A percentile compares a stretch with the other conserved stretches of the same genome.
These are phyloP conservation scores for Euphorbia pulcherrima DNA, from an alignment of 345 rosid species.

Conservation along the genomic window DNA sequence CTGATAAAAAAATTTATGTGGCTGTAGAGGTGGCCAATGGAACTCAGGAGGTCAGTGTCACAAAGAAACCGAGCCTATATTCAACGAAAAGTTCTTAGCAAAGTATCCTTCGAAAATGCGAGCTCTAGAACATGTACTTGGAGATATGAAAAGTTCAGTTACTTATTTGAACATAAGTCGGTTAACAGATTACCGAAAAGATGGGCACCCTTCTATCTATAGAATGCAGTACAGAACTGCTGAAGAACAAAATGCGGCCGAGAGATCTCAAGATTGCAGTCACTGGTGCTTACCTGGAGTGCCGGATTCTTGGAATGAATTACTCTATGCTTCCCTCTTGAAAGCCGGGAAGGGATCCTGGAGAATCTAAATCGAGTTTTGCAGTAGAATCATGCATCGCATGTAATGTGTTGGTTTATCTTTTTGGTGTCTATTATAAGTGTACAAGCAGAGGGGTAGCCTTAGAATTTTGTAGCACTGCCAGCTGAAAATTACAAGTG, in stretches of 20 bases:
- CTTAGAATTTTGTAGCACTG: not conserved
- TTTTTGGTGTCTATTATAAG: not conserved
- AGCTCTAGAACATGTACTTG: conserved; percentile 53
- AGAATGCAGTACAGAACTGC: conserved; percentile 48
- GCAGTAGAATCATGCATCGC: not conserved
- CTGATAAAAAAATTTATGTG: conserved; percentile 15
- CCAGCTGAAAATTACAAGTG: not conserved
- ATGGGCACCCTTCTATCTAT: conserved; percentile 78
- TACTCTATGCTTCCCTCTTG: conserved; percentile 65
- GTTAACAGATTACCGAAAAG: conserved; percentile 77
- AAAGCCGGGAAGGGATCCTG: conserved; percentile 44
- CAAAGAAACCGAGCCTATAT: conserved; percentile 71
- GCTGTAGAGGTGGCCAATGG: conserved; percentile 79
- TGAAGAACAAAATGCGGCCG: conserved; percentile 46
- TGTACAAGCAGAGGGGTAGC: not conserved
- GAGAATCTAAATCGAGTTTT: conserved; percentile 17
- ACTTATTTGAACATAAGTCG: conserved; percentile 68
- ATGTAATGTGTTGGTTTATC: not conserved
- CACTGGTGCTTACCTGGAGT: conserved; percentile 97
- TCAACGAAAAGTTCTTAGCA: conserved; percentile 39
- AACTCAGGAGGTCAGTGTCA: conserved; percentile 87
- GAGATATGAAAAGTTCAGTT: conserved; percentile 57
- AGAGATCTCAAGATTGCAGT: conserved; percentile 76
- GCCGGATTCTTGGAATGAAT: conserved; percentile 84
- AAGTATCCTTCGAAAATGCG: conserved; percentile 86